Evolutionary conservation across 495 filamentous ascomycete genomes (phyloP), one percentile per base, ranked within the genome.

Genomic region (Podospora appendiculata): DNA sequence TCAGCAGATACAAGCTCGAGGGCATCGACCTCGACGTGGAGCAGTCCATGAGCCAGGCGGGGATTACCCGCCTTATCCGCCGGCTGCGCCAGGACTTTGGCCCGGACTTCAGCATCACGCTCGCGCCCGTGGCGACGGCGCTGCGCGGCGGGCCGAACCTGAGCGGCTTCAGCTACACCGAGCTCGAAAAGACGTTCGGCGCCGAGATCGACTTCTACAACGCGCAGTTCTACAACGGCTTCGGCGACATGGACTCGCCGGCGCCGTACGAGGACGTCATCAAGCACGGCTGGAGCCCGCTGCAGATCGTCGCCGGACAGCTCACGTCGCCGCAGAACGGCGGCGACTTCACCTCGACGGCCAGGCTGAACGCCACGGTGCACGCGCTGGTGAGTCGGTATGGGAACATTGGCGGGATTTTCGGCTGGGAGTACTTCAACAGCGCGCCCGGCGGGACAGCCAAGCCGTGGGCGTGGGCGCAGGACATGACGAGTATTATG

Each of bases 381-480:
- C 52, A 56, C 8, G 54, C 83, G 57, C 57, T 80, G 38, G 63
- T 74, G 38, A 68, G 66, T 12, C 59, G 58, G 51, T 87, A 79
- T 51, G 77, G 79, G 3, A 72, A 72, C 32, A 90, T 92, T 63
- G 89, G 88, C 8, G 88, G 89, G 2, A 81, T 91, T 0, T 87
- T 87, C 82, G 88, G 89, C 3, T 94, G 89, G 89, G 89, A 92
- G 63, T 94, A 89, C 58, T 92, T 86, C 62, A 90, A 90, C 67
- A 74, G 78, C 1, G 58, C 74, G 41, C 84, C 84, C 0, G 83
- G 82, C 8, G 81, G 70, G 11, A 63, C 61, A 32, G 67, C 63
- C 45, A 66, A 71, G 42, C 86, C 87, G n/a, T 89, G 84, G 85
- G 71, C 79, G 60, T 89, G 87, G 87, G 84, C 80, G 3, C 71